These are phyloP conservation scores for Diplocarpon mali DNA, from an alignment of 2,329 filamentous ascomycete species.

Conservation along the genomic window DNA sequence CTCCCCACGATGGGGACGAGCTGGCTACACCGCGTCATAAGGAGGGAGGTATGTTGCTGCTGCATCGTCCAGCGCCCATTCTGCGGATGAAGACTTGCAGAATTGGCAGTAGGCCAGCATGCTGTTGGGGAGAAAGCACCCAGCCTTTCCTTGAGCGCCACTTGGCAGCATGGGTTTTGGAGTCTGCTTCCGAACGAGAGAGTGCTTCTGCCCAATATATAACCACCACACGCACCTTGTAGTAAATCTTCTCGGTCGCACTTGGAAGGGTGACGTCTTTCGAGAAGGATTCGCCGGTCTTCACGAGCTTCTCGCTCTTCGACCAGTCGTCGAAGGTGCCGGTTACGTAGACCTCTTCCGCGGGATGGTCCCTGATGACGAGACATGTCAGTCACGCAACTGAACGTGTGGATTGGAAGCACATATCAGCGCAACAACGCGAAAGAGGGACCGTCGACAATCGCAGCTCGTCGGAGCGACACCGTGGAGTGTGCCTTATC, in stretches of 20 bases:
- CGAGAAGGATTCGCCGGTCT: slow-evolving; percentile 60
- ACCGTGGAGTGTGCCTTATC: too few species aligned
- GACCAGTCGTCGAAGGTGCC: slow-evolving; percentile 93
- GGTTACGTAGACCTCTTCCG: slow-evolving; percentile 81
- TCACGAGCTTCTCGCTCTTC: slow-evolving; percentile 74
- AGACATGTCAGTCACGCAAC: slow-evolving; percentile 15
- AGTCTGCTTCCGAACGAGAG: not conserved
- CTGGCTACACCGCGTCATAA: slow-evolving; percentile 16
- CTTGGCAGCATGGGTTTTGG: not conserved
- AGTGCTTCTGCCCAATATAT: not conserved
- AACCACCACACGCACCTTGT: slow-evolving; percentile 61
- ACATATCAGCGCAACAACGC: not conserved
- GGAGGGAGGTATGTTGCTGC: slow-evolving; percentile 1
- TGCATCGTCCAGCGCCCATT: slow-evolving; percentile 7
- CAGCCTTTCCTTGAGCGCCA: not conserved
- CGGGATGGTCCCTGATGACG: slow-evolving; percentile 64
- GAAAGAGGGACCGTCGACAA: not conserved
- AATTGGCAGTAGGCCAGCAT: not conserved
- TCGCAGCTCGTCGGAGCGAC: not conserved
- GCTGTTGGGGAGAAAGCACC: not conserved
- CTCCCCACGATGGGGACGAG: slow-evolving; percentile 9
- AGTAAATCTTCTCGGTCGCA: slow-evolving; percentile 64
- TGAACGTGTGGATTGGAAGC: not conserved
- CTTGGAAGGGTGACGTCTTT: slow-evolving; percentile 68
- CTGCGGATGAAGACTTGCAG: slow-evolving; percentile 1